Evolutionary conservation across 768 basidiomycete genomes (phyloP), one percentile per base, ranked within the genome.

Genomic region (Boletus subparvulus): DNA sequence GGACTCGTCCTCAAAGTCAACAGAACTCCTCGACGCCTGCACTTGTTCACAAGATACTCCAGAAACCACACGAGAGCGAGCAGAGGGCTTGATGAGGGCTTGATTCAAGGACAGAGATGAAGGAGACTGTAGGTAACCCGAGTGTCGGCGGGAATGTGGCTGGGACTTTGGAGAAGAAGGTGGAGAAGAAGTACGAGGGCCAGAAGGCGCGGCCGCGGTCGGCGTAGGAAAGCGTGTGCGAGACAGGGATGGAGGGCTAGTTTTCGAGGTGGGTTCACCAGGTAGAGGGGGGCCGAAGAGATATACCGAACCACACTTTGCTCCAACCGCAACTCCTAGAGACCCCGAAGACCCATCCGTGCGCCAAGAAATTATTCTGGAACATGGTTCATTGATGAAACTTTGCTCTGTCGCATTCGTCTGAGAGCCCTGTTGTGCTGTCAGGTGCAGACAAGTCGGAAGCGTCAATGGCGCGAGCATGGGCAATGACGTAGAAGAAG

Each of bases 1-100:
- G 2, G 86, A 78, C 65, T 93, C 91, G 43, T 91, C 88, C 3
- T 92, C 91, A 54, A 85, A 90, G 65, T 93, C 92, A 2, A 92
- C 86, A 64, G 82, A 86, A 61, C 84, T 90, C 72, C 82, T 90
- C 0, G 88, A 84, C 0, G 90, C 91, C 67, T 92, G 87, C 0
- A 82, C 88, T 56, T 81, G 81, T 57, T 90, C 87, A 10, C 75
- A 75, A 9, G 83, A 88, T 6, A 93, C 73, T 12, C 84, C 86
- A n/a, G 90, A 87, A 1, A 90, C 87, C 6, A 87, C 80, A 6
- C 82, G 78, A 17, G 87, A 80, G 49, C 84, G 81, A 28, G 79
- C 72, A n/a, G 80, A 72, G 12, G 85, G 70, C 37, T 75, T 75
- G 66, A 87, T 85, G 5, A 83, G 81, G 10, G 78, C 59, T 42